Base-by-base conservation (phyloP, 1,284 basidiomycete genomes). In the Boletus sp. region DNA sequence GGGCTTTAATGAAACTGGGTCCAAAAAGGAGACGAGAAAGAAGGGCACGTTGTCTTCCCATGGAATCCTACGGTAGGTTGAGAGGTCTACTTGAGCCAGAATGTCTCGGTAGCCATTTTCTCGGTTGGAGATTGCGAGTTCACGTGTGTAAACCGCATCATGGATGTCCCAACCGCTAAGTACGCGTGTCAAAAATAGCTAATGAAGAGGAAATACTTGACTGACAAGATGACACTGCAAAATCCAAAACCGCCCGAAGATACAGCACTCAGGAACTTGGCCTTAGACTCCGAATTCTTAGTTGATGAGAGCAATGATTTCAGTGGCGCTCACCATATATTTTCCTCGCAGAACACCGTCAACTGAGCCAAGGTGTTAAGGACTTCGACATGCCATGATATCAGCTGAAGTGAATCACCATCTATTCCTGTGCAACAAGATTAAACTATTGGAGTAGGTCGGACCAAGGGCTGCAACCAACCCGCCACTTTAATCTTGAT, bases 341-440 rank as follows among this genome's bases (percentile, higher is more conserved):
- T 98, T 98, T 49, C 96, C 96, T 49, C 96, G 83, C 16, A 98
- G 80, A 20, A 98, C 86, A 39, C 96, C 96, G 74, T 99, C 96
- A 48, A 96, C 92, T 90, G 56, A 42, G 46, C 20, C 24, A 52
- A 51, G 46, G 51, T 11, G 43, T 60, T 62, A 24, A 65, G 42
- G 27, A 52, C 51, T 39, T 43, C 20, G 33, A 51, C 7, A 48
- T 56, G 42, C 11, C 42, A 54, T 13, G 42, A 54, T 51, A 48
- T 35, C 24, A 47, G 36, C 18, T 50, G 64, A 57, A 51, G 45
- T 53, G 20, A 60, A 69, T 66, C 67, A 89, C 88, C 89, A 71
- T 90, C 88, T 57, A 91, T 79, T 8, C 87, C 85, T 90, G 53
- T 11, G 52, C 41, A 13, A 29, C 46, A 31, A 35, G 36, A 46